These are phyloP conservation scores for Plantago ovata DNA, from an alignment of 257 asterid genomes.

Conservation along the genomic window DNA sequence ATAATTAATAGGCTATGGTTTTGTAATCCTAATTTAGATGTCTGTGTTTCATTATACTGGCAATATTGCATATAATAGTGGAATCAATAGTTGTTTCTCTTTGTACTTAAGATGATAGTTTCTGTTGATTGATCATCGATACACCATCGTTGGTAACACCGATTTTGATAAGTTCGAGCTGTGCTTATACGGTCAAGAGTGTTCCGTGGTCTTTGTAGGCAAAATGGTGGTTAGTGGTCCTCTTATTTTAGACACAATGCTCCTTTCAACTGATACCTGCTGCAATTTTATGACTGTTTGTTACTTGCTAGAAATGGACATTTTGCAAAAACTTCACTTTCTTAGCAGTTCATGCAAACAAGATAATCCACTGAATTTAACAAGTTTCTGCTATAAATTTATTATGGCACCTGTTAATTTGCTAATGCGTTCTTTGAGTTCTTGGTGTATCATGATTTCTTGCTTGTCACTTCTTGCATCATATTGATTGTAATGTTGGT, in stretches of 20 bases:
- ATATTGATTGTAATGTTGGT: slow-evolving; percentile 2
- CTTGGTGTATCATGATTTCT: slow-evolving; percentile 3
- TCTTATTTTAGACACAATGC: neutral
- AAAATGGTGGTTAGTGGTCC: too few species aligned
- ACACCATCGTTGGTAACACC: too few species aligned
- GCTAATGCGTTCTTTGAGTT: neutral
- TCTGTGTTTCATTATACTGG: neutral
- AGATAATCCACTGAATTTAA: neutral
- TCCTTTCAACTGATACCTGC: too few species aligned
- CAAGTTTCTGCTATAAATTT: neutral
- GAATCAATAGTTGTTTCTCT: neutral
- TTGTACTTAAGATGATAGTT: too few species aligned
- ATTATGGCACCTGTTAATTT: neutral
- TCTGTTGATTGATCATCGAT: too few species aligned
- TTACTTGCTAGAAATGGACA: neutral
- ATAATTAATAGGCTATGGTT: neutral
- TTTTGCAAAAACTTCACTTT: neutral
- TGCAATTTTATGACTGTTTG: neutral
- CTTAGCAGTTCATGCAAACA: neutral
- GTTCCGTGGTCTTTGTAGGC: too few species aligned
- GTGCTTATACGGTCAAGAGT: too few species aligned
- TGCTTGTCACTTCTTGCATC: slow-evolving; percentile 1
- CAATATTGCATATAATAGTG: neutral
- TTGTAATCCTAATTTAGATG: neutral
- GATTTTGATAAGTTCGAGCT: too few species aligned